phyloP scores from a whole-genome alignment of 495 filamentous ascomycete genomes.

The Neurospora sp. region DNA sequence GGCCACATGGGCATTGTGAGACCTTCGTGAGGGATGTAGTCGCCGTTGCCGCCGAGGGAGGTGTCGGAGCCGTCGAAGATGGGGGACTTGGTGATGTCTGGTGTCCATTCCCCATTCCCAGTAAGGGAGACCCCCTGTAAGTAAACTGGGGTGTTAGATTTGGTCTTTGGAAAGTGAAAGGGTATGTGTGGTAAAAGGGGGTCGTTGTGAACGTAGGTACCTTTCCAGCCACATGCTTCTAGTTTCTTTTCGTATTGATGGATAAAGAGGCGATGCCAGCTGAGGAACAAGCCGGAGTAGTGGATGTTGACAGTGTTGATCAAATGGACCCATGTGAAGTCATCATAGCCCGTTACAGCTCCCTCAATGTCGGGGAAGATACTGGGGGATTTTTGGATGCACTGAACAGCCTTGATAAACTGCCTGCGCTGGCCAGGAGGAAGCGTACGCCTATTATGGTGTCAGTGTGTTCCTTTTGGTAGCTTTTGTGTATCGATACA shows the following conservation, averaged over 20 bases:
- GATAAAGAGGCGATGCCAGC: conserved; percentile 1
- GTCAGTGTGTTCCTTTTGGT: background rate
- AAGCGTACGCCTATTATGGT: conserved; percentile 34
- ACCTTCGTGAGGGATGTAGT: conserved; percentile 16
- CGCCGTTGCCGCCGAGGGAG: conserved; percentile 18
- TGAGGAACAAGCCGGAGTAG: background rate
- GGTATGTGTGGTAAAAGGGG: background rate
- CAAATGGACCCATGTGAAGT: background rate
- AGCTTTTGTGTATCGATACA: background rate
- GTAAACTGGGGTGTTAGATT: background rate
- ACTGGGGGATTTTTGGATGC: conserved; percentile 47
- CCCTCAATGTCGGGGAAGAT: conserved; percentile 1
- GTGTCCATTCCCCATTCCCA: conserved; percentile 22
- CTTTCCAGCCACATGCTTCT: background rate
- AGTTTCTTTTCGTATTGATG: conserved; percentile 1
- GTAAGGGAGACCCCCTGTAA: conserved; percentile 6
- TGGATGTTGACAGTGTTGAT: background rate
- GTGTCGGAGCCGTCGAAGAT: conserved; percentile 16
- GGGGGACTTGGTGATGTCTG: conserved; percentile 15
- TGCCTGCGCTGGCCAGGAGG: conserved; percentile 35
- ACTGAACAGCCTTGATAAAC: conserved; percentile 57
- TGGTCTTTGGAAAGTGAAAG: background rate
- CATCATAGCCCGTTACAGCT: background rate
- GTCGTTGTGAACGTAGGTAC: background rate
- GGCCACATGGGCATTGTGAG: conserved; percentile 10